Evolutionary conservation across 768 basidiomycete genomes (phyloP).

Genomic region (Boletus rex-veris): DNA sequence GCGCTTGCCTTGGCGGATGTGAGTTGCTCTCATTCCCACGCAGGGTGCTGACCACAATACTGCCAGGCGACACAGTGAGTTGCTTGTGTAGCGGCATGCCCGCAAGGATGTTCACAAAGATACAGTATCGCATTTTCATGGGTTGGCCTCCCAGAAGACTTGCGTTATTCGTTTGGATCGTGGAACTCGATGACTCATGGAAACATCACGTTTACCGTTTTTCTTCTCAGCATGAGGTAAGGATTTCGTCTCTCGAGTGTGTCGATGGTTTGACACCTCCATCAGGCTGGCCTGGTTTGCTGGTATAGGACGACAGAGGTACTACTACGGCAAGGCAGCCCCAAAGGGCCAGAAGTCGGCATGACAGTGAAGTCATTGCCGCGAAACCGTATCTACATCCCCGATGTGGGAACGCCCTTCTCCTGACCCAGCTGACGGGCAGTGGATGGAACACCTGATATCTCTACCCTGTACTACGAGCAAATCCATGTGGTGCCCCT

Average conservation of each 20-base stretch:
- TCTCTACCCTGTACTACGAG: conserved; percentile 12
- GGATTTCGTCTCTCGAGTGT: background rate
- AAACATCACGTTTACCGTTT: conserved; percentile 62
- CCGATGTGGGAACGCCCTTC: background rate
- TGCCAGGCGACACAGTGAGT: conserved; percentile 60
- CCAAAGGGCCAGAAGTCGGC: conserved; percentile 13
- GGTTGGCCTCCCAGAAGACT: conserved; percentile 51
- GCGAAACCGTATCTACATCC: background rate
- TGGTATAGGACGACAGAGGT: conserved; percentile 46
- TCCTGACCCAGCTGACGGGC: background rate
- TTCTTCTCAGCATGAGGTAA: conserved; percentile 58
- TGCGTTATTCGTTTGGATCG: conserved; percentile 44
- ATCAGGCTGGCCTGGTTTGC: conserved; percentile 53
- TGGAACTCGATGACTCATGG: conserved; percentile 80
- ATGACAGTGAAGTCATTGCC: background rate
- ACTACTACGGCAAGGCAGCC: conserved; percentile 34
- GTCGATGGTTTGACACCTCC: conserved; percentile 1
- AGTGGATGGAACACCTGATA: background rate
- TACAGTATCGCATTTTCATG: conserved; percentile 56
- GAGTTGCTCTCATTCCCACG: conserved; percentile 23
- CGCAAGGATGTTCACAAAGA: conserved; percentile 3
- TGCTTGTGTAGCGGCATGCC: background rate
- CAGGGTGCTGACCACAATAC: background rate
- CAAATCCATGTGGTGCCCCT: conserved; percentile 53
- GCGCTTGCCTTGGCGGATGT: conserved; percentile 73